phyloP scores from a whole-genome alignment of 1,284 basidiomycete genomes.

The Serendipita sp. region DNA sequence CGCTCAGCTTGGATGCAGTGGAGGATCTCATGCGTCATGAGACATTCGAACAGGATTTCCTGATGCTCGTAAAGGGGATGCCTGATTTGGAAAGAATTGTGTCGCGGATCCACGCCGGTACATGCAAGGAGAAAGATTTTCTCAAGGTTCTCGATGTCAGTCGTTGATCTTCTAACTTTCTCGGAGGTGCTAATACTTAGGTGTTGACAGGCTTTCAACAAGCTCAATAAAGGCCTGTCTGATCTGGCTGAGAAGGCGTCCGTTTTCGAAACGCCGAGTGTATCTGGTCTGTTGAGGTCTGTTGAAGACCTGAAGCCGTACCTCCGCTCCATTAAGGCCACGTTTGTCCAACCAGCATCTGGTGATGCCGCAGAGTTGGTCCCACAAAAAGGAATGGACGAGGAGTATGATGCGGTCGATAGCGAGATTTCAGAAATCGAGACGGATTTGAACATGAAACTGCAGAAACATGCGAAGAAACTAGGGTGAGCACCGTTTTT shows the following conservation, averaged over 20 bases:
- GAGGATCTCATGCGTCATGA: slow-evolving; percentile 72
- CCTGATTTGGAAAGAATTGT: slow-evolving; percentile 90
- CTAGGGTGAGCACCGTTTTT: slow-evolving; percentile 31
- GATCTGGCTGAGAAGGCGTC: slow-evolving; percentile 53
- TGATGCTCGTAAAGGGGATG: slow-evolving; percentile 58
- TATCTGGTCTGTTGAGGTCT: slow-evolving; percentile 59
- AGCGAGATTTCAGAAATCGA: slow-evolving; percentile 57
- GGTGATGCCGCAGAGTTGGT: slow-evolving; percentile 60
- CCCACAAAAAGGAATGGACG: slow-evolving; percentile 70
- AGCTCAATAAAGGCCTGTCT: slow-evolving; percentile 50
- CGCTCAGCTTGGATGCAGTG: slow-evolving; percentile 71
- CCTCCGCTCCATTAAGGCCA: slow-evolving; percentile 55
- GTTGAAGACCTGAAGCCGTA: slow-evolving; percentile 56
- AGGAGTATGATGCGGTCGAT: slow-evolving; percentile 65
- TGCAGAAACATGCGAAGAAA: slow-evolving; percentile 47
- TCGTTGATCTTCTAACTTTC: slow-evolving; percentile 5
- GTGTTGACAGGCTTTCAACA: slow-evolving; percentile 52
- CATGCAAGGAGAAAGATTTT: slow-evolving; percentile 76
- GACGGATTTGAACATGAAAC: slow-evolving; percentile 47
- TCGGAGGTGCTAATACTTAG: slow-evolving; percentile 7
- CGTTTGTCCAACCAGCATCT: slow-evolving; percentile 46
- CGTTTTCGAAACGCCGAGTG: slow-evolving; percentile 59
- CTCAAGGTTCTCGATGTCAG: slow-evolving; percentile 62
- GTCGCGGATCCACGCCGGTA: slow-evolving; percentile 84
- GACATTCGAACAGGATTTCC: slow-evolving; percentile 63